These are phyloP conservation scores for Oxytropis ochrocephala DNA, from an alignment of 306 rosid genomes.

Conservation along the genomic window DNA sequence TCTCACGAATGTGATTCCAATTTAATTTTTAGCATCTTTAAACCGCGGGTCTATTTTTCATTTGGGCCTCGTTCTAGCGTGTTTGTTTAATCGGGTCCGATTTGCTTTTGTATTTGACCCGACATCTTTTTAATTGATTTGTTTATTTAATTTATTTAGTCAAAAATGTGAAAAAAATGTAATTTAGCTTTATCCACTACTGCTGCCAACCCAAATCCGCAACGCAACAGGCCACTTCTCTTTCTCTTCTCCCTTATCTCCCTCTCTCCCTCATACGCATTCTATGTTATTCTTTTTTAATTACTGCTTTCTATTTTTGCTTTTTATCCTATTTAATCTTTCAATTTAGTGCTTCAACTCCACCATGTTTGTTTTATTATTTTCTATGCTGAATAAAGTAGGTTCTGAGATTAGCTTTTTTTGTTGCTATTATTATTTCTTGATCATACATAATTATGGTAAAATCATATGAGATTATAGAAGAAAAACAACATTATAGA, in stretches of 20 bases:
- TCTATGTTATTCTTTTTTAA: background rate
- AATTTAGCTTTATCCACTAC: conserved; percentile 11
- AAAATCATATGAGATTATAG: no score
- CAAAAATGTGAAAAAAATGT: background rate
- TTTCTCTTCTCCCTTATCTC: background rate
- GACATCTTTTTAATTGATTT: no score
- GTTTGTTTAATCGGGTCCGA: no score
- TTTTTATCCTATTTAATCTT: no score
- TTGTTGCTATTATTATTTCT: background rate
- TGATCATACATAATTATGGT: no score
- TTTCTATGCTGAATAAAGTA: background rate
- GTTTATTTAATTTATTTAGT: no score
- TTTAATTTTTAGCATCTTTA: no score
- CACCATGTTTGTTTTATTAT: background rate
- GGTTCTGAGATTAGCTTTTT: background rate
- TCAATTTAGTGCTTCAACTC: background rate
- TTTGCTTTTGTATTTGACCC: no score
- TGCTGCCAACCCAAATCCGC: conserved; percentile 15
- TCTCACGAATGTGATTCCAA: no score
- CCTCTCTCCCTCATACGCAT: background rate
- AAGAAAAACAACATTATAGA: no score
- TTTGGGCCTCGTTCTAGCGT: no score
- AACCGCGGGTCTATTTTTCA: no score
- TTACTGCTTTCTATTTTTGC: background rate
- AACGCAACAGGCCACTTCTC: conserved; percentile 24